Percentiles rank a stretch among this genome's conserved stretches.
These are phyloP conservation scores for Bipolaris victoriae DNA, from an alignment of 2,329 filamentous ascomycete genomes.

Conservation along the genomic window DNA sequence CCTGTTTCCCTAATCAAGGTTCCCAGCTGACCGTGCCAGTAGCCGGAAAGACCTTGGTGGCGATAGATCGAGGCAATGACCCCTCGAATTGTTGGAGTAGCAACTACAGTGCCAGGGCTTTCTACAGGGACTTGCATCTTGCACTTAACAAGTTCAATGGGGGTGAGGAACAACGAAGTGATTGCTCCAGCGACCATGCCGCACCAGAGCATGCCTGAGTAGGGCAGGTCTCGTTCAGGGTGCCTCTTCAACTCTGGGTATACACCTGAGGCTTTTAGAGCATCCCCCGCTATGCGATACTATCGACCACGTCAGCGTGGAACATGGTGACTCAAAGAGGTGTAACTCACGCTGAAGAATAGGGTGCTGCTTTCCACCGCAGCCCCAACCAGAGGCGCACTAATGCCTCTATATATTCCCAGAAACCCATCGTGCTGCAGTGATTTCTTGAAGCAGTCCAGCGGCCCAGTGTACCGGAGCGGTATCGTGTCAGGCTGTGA, in stretches of 20 bases:
- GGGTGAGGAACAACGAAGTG: constrained; percentile 89
- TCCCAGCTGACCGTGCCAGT: constrained; percentile 94
- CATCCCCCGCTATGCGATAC: constrained; percentile 59
- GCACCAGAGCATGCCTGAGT: constrained; percentile 76
- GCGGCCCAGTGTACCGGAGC: constrained; percentile 79
- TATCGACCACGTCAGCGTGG: constrained; percentile 35
- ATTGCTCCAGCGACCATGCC: constrained; percentile 87
- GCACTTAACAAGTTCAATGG: constrained; percentile 97
- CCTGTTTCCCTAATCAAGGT: constrained; percentile 94
- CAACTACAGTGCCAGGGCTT: constrained; percentile 45
- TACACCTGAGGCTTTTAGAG: constrained; percentile 67
- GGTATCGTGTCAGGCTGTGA: constrained; percentile 89
- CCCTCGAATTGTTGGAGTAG: constrained; percentile 67
- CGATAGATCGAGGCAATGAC: constrained; percentile 82
- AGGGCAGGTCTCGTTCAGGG: constrained; percentile 65
- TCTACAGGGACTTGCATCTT: constrained; percentile 83
- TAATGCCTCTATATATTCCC: constrained; percentile 90
- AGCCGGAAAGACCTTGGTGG: constrained; percentile 81
- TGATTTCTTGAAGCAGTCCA: constrained; percentile 93
- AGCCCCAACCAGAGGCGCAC: constrained; percentile 85
- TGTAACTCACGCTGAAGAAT: constrained; percentile 73
- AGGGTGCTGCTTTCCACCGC: constrained; percentile 90
- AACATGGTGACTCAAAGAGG: background rate
- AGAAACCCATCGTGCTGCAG: constrained; percentile 77
- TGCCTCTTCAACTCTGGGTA: constrained; percentile 54